phyloP scores from a whole-genome alignment of 225 moss, liverwort and hornwort species.

The Marchantia polymorpha region DNA sequence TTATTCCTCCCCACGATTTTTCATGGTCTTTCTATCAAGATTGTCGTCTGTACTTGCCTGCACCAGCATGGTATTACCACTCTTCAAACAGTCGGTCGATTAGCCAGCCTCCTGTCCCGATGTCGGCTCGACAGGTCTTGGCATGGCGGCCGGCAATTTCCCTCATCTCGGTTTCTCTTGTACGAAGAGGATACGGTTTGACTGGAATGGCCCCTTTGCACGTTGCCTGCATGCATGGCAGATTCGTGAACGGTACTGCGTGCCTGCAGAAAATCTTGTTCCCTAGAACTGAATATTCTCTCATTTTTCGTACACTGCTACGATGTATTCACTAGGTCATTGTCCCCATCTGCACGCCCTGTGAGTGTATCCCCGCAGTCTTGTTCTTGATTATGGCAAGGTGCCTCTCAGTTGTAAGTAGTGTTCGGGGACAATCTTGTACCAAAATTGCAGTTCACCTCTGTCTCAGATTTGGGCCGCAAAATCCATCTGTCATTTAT shows the following conservation, averaged over 20 bases:
- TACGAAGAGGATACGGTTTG: not conserved
- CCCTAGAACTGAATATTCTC: not conserved
- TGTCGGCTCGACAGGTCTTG: not conserved
- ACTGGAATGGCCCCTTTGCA: not conserved
- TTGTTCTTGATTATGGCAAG: not conserved
- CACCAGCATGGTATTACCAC: not conserved
- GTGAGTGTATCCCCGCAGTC: not conserved
- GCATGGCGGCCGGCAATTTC: not conserved
- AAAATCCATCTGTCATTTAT: too few species aligned
- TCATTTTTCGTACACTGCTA: not conserved
- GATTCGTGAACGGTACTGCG: not conserved
- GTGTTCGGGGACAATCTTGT: too few species aligned
- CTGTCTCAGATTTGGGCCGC: too few species aligned
- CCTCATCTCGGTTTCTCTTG: not conserved
- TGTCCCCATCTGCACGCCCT: not conserved
- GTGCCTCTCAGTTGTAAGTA: too few species aligned
- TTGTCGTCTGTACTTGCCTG: not conserved
- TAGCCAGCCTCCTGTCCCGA: too few species aligned
- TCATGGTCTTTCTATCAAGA: not conserved
- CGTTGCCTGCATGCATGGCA: not conserved
- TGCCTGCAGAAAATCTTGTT: not conserved
- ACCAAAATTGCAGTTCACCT: too few species aligned
- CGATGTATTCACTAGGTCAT: not conserved
- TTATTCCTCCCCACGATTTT: too few species aligned
- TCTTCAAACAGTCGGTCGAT: not conserved